Evolutionary conservation across 2,329 filamentous ascomycete genomes (phyloP).

Genomic region (Pseudogymnoascus sp.): DNA sequence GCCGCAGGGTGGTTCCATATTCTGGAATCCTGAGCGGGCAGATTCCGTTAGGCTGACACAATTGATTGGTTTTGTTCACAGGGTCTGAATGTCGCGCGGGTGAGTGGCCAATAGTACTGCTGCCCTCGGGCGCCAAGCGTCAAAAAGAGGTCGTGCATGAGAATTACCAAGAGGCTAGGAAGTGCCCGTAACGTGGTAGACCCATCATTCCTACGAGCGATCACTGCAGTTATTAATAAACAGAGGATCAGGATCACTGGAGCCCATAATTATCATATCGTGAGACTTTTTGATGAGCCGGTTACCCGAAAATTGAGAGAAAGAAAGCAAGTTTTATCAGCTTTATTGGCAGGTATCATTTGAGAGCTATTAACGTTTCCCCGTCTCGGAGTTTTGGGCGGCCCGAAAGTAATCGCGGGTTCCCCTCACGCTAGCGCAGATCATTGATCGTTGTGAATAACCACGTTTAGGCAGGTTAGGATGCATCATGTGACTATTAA

Average conservation of each 20-base stretch:
- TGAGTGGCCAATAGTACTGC: not conserved
- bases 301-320: not conserved
- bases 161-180: not conserved
- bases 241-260: not conserved
- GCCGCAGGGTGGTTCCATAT: not conserved
- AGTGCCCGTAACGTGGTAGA: not conserved
- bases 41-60: not conserved
- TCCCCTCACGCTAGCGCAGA: constrained; percentile 5
- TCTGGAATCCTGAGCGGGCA: not conserved
- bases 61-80: not conserved
- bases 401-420: not conserved
- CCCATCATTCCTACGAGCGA: not conserved
- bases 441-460: not conserved
- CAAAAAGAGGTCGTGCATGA: not conserved
- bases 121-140: not conserved
- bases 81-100: not conserved
- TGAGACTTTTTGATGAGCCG: not conserved
- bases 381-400: not conserved
- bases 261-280: not conserved
- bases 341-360: not conserved
- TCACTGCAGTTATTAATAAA: not conserved
- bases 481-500: not conserved
- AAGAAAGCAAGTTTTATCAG: not conserved
- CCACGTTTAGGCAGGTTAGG: not conserved
- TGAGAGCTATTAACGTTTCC: not conserved